phyloP scores from a whole-genome alignment of 768 basidiomycete genomes.

The Leccinum truebloodii region DNA sequence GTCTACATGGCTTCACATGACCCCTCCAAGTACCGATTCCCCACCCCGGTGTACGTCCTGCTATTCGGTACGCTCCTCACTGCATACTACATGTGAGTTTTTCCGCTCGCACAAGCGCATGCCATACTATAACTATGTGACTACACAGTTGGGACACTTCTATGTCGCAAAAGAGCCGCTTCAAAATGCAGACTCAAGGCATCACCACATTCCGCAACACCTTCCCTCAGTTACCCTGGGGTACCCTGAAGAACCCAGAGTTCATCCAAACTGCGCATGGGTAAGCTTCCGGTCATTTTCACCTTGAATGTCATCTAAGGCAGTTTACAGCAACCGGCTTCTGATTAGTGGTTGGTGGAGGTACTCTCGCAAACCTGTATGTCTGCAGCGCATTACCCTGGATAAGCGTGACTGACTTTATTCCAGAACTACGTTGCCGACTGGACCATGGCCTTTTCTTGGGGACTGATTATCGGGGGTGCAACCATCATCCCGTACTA shows the following conservation, averaged over 20 bases:
- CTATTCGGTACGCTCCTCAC: conserved; percentile 77
- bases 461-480: conserved; percentile 78
- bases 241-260: conserved; percentile 80
- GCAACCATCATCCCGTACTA: conserved; percentile 90
- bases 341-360: conserved; percentile 94
- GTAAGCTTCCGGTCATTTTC: conserved; percentile 38
- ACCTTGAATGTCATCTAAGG: conserved; percentile 8
- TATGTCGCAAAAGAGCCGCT: conserved; percentile 95
- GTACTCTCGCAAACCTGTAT: conserved; percentile 88
- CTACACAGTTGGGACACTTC: conserved; percentile 82
- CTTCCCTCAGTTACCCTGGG: conserved; percentile 91
- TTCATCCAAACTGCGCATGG: conserved; percentile 95
- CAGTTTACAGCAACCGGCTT: conserved; percentile 72
- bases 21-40: conserved; percentile 83
- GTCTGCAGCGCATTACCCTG: conserved; percentile 24
- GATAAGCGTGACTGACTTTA: neutral
- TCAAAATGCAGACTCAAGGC: conserved; percentile 96
- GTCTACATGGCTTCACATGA: conserved; percentile 98
- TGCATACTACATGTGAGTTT: conserved; percentile 79
- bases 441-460: conserved; percentile 82
- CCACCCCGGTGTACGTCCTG: conserved; percentile 68
- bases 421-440: conserved; percentile 90
- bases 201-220: conserved; percentile 82
- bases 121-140: conserved; percentile 1
- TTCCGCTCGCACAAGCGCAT: neutral